A percentile compares a stretch with the other conserved stretches of the same genome.
Conservation (phyloP, 208 protist genomes). For the Trypanosoma boissoni region DNA sequence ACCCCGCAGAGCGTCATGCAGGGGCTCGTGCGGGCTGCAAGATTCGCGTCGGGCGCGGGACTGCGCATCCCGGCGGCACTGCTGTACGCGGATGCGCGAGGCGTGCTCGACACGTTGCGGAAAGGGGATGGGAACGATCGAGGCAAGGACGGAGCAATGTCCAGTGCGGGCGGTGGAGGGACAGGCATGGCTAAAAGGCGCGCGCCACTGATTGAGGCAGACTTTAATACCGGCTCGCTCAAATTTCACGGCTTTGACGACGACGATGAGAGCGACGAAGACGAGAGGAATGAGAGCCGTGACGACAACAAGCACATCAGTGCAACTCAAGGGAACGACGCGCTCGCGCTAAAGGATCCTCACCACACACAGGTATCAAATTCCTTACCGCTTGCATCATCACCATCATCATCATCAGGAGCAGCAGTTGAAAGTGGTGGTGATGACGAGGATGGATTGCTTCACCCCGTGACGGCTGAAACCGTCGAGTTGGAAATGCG, state of each 20-base stretch:
- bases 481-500: too few relatives aligned
- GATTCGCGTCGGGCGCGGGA: background rate
- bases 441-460: too few relatives aligned
- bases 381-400: too few relatives aligned
- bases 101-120: constrained; percentile 35
- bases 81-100: constrained; percentile 39
- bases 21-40: constrained; percentile 7
- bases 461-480: too few relatives aligned
- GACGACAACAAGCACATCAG: background rate
- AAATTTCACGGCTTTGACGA: constrained; percentile 58
- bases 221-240: constrained; percentile 78
- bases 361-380: too few relatives aligned
- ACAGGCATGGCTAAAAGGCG: too few relatives aligned
- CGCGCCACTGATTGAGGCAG: constrained; percentile 36
- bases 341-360: too few relatives aligned
- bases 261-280: constrained; percentile 34
- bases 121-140: background rate
- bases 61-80: constrained; percentile 38
- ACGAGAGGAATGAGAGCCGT: constrained; percentile 1
- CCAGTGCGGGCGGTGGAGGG: too few relatives aligned
- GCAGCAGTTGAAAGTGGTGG: too few relatives aligned
- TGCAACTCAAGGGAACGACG: background rate
- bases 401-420: too few relatives aligned
- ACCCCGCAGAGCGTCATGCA: constrained; percentile 5
- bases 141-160: background rate